Evolutionary conservation across 352 stramenopile species (phyloP).

Genomic region (Pythium dissimile): DNA sequence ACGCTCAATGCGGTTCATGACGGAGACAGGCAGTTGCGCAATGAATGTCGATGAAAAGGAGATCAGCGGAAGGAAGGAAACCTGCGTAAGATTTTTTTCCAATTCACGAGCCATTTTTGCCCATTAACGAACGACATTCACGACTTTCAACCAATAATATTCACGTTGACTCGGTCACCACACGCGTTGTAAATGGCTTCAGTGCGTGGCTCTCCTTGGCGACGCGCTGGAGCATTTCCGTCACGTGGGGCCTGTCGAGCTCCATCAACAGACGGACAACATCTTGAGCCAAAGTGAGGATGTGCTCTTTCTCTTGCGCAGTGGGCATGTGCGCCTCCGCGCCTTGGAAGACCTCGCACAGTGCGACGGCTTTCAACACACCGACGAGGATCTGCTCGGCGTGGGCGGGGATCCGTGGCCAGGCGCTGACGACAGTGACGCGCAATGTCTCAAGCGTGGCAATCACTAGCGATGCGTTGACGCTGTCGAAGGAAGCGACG

Average conservation of each 20-base stretch:
- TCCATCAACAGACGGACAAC: conserved; percentile 15
- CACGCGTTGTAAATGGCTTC: conserved; percentile 16
- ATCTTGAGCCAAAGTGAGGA: conserved; percentile 13
- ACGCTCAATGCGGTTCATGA: conserved; percentile 25
- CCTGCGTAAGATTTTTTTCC: conserved; percentile 8
- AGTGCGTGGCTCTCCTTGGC: conserved; percentile 7
- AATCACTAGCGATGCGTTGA: conserved; percentile 44
- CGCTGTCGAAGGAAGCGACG: conserved; percentile 58
- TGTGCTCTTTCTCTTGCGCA: conserved; percentile 8
- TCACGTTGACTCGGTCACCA: neutral
- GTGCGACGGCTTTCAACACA: conserved; percentile 61
- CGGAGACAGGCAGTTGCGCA: neutral
- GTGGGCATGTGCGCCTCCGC: conserved; percentile 5
- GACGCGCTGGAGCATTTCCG: conserved; percentile 14
- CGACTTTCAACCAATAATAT: conserved; percentile 14
- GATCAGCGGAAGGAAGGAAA: neutral
- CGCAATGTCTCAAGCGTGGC: conserved; percentile 63
- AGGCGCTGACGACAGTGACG: conserved; percentile 47
- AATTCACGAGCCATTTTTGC: conserved; percentile 5
- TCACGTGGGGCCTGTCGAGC: conserved; percentile 3
- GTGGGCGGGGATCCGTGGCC: conserved; percentile 69
- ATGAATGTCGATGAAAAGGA: neutral
- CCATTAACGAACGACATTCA: conserved; percentile 1
- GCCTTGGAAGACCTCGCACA: conserved; percentile 63
- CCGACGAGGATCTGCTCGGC: conserved; percentile 62